phyloP scores from a whole-genome alignment of 2,329 filamentous ascomycete genomes.

The Gnomoniopsis smithogilvyi region DNA sequence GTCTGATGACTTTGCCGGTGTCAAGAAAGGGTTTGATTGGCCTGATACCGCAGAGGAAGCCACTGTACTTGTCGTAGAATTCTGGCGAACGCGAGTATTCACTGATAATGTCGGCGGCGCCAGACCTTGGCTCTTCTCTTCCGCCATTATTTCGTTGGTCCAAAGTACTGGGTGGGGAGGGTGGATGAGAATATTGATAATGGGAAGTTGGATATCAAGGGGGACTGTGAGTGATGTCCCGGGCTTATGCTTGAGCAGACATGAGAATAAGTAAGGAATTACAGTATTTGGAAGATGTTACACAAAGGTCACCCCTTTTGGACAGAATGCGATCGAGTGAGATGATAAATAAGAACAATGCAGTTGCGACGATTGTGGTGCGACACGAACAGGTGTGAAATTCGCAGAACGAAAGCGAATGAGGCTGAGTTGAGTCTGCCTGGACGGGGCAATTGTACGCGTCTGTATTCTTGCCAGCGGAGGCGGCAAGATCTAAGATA shows the following conservation, averaged over 20 bases:
- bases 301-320: too few relatives aligned
- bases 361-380: too few relatives aligned
- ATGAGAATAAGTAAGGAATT: too few relatives aligned
- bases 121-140: neutral
- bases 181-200: neutral
- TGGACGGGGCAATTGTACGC: constrained; percentile 4
- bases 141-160: neutral
- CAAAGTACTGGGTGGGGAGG: neutral
- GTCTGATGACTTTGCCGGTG: constrained; percentile 9
- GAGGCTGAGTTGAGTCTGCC: constrained; percentile 13
- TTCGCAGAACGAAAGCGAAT: neutral
- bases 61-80: constrained; percentile 12
- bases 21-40: constrained; percentile 16
- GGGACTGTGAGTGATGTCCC: neutral
- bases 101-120: constrained; percentile 11
- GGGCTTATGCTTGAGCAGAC: too few relatives aligned
- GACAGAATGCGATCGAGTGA: too few relatives aligned
- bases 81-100: constrained; percentile 11
- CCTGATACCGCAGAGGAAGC: constrained; percentile 9
- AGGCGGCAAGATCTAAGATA: neutral
- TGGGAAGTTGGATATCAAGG: neutral
- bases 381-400: neutral
- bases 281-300: neutral
- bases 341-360: too few relatives aligned
- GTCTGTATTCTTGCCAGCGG: constrained; percentile 1